A percentile compares a stretch with the other conserved stretches of the same genome.
Conservation (phyloP, 139 green algal genomes). For the Axilococcus clingmanii region DNA sequence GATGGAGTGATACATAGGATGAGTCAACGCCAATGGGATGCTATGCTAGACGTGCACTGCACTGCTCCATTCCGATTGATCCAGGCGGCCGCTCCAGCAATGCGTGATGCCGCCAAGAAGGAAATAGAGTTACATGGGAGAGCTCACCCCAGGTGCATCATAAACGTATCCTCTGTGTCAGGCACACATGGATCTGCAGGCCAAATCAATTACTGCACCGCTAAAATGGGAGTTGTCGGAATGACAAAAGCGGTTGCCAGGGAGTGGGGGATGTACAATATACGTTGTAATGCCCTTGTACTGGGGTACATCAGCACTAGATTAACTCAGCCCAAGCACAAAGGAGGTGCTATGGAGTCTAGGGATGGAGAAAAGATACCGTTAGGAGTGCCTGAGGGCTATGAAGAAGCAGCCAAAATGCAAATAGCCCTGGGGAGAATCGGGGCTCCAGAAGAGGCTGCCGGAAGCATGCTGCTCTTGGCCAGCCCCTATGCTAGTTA, state of each 20-base stretch:
- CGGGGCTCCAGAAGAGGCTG: conserved; percentile 62
- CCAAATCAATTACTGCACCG: conserved; percentile 27
- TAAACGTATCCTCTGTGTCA: conserved; percentile 73
- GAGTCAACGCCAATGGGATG: conserved; percentile 61
- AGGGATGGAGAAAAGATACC: conserved; percentile 38
- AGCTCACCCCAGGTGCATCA: conserved; percentile 47
- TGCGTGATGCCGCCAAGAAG: conserved; percentile 63
- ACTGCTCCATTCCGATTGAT: conserved; percentile 74
- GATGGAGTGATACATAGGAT: conserved; percentile 82
- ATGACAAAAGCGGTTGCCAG: conserved; percentile 68
- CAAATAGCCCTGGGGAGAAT: conserved; percentile 52
- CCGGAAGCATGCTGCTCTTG: conserved; percentile 65
- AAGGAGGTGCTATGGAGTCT: conserved; percentile 40
- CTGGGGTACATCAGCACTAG: conserved; percentile 73
- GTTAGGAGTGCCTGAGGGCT: conserved; percentile 58
- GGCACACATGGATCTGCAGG: conserved; percentile 56
- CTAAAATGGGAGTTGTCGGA: conserved; percentile 60
- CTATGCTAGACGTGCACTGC: conserved; percentile 71
- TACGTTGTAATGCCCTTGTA: conserved; percentile 69
- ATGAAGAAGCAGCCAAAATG: conserved; percentile 10
- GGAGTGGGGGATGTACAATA: conserved; percentile 72
- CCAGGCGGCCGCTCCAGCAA: conserved; percentile 43
- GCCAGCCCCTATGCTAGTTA: conserved; percentile 39
- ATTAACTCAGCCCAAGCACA: conserved; percentile 50
- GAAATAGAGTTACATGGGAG: conserved; percentile 36